Percentiles rank a stretch among this genome's conserved stretches.
phyloP scores from a whole-genome alignment of 192 early-diverging fungal species.

The Linnemannia exigua region DNA sequence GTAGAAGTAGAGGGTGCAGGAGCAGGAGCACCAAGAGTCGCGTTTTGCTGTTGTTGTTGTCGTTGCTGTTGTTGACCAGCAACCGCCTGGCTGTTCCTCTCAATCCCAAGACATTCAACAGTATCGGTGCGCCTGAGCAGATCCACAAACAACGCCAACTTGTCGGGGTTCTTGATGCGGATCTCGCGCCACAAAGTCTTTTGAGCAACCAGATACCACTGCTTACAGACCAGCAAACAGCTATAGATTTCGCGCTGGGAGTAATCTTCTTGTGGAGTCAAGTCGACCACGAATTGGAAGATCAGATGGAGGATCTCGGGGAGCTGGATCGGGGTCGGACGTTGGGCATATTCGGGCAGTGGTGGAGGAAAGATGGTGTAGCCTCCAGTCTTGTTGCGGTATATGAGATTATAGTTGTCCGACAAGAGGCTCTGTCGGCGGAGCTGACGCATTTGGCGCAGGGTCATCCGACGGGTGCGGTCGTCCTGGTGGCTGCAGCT shows the following conservation, averaged over 20 bases:
- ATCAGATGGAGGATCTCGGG: constrained; percentile 64
- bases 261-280: constrained; percentile 43
- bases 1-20: neutral
- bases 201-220: constrained; percentile 56
- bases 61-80: neutral
- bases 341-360: constrained; percentile 14
- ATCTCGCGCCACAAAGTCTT: constrained; percentile 55
- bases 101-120: constrained; percentile 33
- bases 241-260: constrained; percentile 50
- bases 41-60: constrained; percentile 8
- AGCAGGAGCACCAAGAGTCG: neutral
- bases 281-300: constrained; percentile 57
- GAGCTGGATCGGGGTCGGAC: constrained; percentile 43
- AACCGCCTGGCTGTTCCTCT: constrained; percentile 11
- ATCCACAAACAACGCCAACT: constrained; percentile 40
- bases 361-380: constrained; percentile 1
- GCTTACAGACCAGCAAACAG: constrained; percentile 44
- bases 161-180: constrained; percentile 37
- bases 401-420: constrained; percentile 11
- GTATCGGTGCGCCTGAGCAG: constrained; percentile 42
- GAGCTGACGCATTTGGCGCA: constrained; percentile 11
- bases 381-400: constrained; percentile 6
- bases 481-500: constrained; percentile 17
- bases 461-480: neutral
- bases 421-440: constrained; percentile 33